These are phyloP conservation scores for Cokeromyces recurvatus DNA, from an alignment of 371 early-diverging fungal species.

Conservation along the genomic window DNA sequence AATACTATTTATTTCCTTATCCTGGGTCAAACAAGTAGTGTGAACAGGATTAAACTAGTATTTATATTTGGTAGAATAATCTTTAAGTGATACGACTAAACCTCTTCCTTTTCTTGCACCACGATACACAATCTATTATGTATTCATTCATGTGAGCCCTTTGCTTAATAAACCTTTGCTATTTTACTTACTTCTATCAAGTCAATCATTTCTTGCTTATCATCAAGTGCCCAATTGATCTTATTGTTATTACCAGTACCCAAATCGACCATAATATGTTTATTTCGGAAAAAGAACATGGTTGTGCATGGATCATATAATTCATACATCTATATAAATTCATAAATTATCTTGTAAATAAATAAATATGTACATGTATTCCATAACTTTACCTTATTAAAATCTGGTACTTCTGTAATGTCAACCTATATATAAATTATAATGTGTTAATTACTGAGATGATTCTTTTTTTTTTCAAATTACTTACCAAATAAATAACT, in stretches of 20 bases:
- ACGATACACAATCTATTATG: slow-evolving; percentile 74
- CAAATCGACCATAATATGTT: slow-evolving; percentile 97
- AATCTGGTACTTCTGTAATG: slow-evolving; percentile 84
- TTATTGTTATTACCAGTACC: slow-evolving; percentile 99
- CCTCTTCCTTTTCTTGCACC: slow-evolving; percentile 95
- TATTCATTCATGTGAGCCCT: no score
- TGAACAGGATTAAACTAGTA: slow-evolving; percentile 69
- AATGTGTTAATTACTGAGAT: background rate
- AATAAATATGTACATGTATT: background rate
- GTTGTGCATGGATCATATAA: slow-evolving; percentile 95
- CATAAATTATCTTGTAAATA: background rate
- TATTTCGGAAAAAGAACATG: slow-evolving; percentile 94
- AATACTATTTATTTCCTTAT: no score
- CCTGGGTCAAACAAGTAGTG: no score
- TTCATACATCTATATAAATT: slow-evolving; percentile 78
- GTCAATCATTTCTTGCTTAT: slow-evolving; percentile 86
- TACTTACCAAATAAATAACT: slow-evolving; percentile 80
- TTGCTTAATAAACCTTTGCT: no score
- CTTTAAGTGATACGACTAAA: slow-evolving; percentile 93
- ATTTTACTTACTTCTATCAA: slow-evolving; percentile 60
- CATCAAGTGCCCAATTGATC: slow-evolving; percentile 94
- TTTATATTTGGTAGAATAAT: slow-evolving; percentile 95
- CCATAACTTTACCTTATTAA: slow-evolving; percentile 68
- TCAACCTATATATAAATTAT: slow-evolving; percentile 47
- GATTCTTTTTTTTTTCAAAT: background rate